These are phyloP conservation scores for Penicillium robsamsonii DNA, from an alignment of 495 filamentous ascomycete genomes.

Conservation along the genomic window DNA sequence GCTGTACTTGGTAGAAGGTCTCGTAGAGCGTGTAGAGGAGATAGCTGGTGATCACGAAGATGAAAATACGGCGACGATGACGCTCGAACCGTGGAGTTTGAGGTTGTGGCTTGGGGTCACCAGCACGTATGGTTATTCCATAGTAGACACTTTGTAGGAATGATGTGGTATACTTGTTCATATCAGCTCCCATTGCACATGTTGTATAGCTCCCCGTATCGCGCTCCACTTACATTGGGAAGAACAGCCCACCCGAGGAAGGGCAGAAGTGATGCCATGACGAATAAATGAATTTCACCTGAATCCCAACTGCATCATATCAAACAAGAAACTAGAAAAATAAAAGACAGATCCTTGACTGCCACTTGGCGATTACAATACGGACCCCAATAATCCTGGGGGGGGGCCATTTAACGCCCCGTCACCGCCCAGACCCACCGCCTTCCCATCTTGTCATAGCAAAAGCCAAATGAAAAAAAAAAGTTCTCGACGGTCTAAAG, in stretches of 20 bases:
- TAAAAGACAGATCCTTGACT: neutral
- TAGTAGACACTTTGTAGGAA: slow-evolving; percentile 83
- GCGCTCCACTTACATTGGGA: slow-evolving; percentile 58
- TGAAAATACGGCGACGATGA: slow-evolving; percentile 78
- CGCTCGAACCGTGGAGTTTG: slow-evolving; percentile 64
- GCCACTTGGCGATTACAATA: slow-evolving; percentile 2
- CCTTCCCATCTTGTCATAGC: slow-evolving; percentile 27
- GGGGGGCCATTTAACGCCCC: slow-evolving; percentile 7
- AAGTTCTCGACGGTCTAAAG: slow-evolving; percentile 26
- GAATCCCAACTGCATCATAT: neutral
- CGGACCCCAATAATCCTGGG: slow-evolving; percentile 12
- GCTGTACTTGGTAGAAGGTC: slow-evolving; percentile 74
- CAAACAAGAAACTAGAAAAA: neutral
- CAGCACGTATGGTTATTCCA: slow-evolving; percentile 84
- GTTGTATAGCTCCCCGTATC: neutral
- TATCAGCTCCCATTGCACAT: neutral
- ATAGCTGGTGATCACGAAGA: slow-evolving; percentile 76
- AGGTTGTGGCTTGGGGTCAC: slow-evolving; percentile 75
- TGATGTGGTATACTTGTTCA: slow-evolving; percentile 66
- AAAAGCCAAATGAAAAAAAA: slow-evolving; percentile 36
- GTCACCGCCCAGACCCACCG: slow-evolving; percentile 37
- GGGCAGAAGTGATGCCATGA: slow-evolving; percentile 58
- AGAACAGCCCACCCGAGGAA: slow-evolving; percentile 79
- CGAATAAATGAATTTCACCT: slow-evolving; percentile 15
- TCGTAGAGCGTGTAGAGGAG: slow-evolving; percentile 94